Evolutionary conservation across 768 basidiomycete species (phyloP), one percentile per base, ranked within the genome.

Genomic region (Mycena rosella): DNA sequence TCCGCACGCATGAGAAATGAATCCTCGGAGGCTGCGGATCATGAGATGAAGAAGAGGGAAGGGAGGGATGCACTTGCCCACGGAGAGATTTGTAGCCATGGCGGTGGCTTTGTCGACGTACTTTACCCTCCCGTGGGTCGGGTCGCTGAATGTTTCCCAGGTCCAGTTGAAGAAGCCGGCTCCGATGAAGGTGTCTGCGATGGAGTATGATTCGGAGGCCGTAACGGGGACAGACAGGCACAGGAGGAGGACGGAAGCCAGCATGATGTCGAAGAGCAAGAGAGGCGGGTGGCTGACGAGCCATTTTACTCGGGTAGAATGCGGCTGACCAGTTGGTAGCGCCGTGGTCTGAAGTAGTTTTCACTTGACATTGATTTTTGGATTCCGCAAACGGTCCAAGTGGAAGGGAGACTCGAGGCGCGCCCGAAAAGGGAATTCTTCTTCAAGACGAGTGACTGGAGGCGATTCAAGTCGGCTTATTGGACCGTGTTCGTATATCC

Each of bases 91-190:
- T 1, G 74, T 73, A 0, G 54, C 22, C n/a, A 79, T 55, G 0
- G 89, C 86, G 2, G 83, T 82, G 18, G 66, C 55, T 70, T 80
- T 69, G 66, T 84, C 80, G 36, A 90, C 81, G 67, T 88, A 91
- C 76, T 89, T 86, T 63, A 89, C 87, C 56, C 86, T 79, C n/a
- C 89, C 89, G 67, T 89, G 86, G 0, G 89, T 91, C n/a, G 88
- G 89, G 73, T 91, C 89, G 63, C 83, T 72, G 29, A 74, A 59
- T 10, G 83, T 84, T 68, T 87, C 81, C 85, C 85, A 90, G 2
- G 72, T 76, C 80, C 84, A 91, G 22, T 80, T 56, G 63, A 85
- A 79, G 73, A 91, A 91, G 72, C 80, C 78, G 24, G 55, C 2
- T 6, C 79, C 79, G 14, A 70, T 62, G 66, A 67, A 77, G 5